Evolutionary conservation across 495 filamentous ascomycete species (phyloP).

Genomic region (Aspergillus bertholletiae): DNA sequence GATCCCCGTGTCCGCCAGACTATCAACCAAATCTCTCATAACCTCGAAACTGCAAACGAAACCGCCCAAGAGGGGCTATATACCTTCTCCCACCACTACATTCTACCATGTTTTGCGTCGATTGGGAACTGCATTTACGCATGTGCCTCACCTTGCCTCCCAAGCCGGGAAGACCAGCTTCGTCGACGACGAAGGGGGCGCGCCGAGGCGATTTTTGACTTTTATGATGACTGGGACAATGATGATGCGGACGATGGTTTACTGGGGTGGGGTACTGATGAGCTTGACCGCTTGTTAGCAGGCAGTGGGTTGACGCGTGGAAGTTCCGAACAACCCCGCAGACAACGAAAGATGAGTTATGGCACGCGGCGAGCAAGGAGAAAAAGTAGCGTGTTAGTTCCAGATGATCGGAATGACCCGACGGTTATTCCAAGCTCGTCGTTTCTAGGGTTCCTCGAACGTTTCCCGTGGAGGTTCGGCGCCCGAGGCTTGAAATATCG

Average conservation of each 20-base stretch:
- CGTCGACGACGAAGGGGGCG: conserved; percentile 64
- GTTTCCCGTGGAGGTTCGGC: conserved; percentile 82
- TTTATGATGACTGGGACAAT: conserved; percentile 98
- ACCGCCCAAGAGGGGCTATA: conserved; percentile 85
- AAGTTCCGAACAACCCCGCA: conserved; percentile 60
- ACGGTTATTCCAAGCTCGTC: conserved; percentile 88
- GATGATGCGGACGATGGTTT: conserved; percentile 60
- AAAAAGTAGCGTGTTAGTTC: conserved; percentile 60
- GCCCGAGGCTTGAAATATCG: conserved; percentile 78
- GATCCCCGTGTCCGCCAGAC: conserved; percentile 92
- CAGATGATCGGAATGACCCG: conserved; percentile 66
- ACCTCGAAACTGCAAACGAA: conserved; percentile 88
- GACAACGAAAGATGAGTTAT: conserved; percentile 85
- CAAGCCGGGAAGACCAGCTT: conserved; percentile 67
- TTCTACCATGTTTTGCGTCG: conserved; percentile 73
- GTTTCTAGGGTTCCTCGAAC: conserved; percentile 78
- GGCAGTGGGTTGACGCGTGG: conserved; percentile 58
- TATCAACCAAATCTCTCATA: conserved; percentile 89
- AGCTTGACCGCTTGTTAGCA: conserved; percentile 82
- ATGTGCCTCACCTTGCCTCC: conserved; percentile 70
- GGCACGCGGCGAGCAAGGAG: conserved; percentile 61
- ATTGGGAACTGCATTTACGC: conserved; percentile 61
- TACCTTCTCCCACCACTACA: conserved; percentile 79
- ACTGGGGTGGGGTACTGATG: conserved; percentile 73
- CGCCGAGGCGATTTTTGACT: conserved; percentile 86